phyloP scores from a whole-genome alignment of 805 yeast species.

The Kodamaea lidongshanica region DNA sequence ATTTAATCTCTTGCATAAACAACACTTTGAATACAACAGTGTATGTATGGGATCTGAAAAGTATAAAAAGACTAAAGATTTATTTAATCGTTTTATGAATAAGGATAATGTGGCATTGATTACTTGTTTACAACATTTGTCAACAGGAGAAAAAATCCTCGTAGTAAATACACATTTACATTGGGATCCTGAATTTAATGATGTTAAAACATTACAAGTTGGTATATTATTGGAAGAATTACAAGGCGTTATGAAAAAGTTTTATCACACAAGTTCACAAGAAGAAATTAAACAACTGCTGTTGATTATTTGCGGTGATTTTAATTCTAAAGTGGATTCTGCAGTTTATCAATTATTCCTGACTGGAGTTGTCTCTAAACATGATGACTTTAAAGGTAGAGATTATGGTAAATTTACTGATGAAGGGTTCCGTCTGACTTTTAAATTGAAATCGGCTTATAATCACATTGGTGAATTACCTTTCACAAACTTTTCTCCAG shows the following conservation, averaged over 20 bases:
- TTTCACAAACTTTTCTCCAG: constrained; percentile 90
- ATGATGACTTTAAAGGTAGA: constrained; percentile 75
- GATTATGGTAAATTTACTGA: constrained; percentile 89
- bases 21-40: constrained; percentile 74
- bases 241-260: constrained; percentile 55
- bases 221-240: constrained; percentile 87
- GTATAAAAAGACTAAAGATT: constrained; percentile 88
- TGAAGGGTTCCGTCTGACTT: constrained; percentile 77
- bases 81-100: constrained; percentile 91
- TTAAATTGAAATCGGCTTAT: constrained; percentile 81
- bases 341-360: constrained; percentile 91
- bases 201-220: constrained; percentile 93
- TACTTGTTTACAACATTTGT: constrained; percentile 63
- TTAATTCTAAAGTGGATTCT: constrained; percentile 78
- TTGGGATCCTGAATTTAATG: constrained; percentile 97
- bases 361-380: constrained; percentile 72
- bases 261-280: constrained; percentile 36
- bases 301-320: constrained; percentile 89
- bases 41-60: constrained; percentile 76
- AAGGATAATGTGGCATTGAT: constrained; percentile 89
- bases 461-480: constrained; percentile 82
- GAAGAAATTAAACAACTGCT: constrained; percentile 60
- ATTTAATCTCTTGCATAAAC: constrained; percentile 66
- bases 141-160: constrained; percentile 65
- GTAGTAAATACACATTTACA: constrained; percentile 91